These are phyloP conservation scores for Agarophyton chilense DNA, from an alignment of 23 red algal species.

Conservation along the genomic window DNA sequence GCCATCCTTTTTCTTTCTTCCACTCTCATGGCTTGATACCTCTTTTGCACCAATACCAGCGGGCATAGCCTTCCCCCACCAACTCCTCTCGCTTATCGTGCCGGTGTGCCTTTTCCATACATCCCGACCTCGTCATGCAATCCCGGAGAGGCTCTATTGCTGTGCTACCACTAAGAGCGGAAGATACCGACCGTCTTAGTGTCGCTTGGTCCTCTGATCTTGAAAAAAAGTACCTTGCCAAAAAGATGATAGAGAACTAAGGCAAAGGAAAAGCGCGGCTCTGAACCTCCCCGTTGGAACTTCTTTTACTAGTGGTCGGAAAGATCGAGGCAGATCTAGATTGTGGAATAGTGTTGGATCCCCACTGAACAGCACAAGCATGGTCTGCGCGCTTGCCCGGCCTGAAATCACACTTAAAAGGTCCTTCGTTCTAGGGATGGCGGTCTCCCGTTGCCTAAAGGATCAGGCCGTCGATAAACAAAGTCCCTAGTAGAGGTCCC, in stretches of 20 bases:
- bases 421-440: not conserved
- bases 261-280: not conserved
- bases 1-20: no score
- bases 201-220: no score
- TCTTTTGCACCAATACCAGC: no score
- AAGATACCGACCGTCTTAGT: no score
- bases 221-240: no score
- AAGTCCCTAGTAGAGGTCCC: not conserved
- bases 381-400: not conserved
- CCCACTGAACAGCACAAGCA: slow-evolving; percentile 6
- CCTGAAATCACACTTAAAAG: not conserved
- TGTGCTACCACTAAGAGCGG: no score
- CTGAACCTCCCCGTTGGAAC: not conserved
- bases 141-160: no score
- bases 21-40: no score
- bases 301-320: not conserved
- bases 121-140: no score
- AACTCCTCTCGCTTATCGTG: no score
- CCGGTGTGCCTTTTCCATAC: no score
- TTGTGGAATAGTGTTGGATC: not conserved
- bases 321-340: not conserved
- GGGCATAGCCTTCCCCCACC: no score
- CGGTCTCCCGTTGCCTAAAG: not conserved
- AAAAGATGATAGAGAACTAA: not conserved
- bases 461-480: not conserved